Percentiles rank a stretch among this genome's conserved stretches.
phyloP scores from a whole-genome alignment of 352 stramenopile genomes.

The Globisporangium cystogenes region DNA sequence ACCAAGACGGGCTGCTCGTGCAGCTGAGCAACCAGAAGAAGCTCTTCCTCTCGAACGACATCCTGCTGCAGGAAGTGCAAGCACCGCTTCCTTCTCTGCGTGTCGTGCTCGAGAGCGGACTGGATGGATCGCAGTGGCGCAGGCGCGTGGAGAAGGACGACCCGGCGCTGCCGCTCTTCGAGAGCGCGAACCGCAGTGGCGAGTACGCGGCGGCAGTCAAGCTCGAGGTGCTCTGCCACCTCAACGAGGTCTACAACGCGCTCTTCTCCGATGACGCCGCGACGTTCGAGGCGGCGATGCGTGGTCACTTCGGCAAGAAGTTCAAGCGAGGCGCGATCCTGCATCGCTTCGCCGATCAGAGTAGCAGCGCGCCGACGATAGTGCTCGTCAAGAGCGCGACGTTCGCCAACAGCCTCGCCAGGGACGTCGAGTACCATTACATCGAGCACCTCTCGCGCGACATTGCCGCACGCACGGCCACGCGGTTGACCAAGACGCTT shows the following conservation, averaged over 20 bases:
- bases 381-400: slow-evolving; percentile 25
- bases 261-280: slow-evolving; percentile 32
- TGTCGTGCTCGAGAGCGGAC: slow-evolving; percentile 11
- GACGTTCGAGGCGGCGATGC: slow-evolving; percentile 42
- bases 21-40: slow-evolving; percentile 32
- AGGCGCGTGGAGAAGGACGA: slow-evolving; percentile 19
- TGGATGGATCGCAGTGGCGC: slow-evolving; percentile 14
- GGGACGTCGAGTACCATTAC: slow-evolving; percentile 17
- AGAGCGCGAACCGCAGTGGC: slow-evolving; percentile 7
- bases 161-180: slow-evolving; percentile 17
- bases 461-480: slow-evolving; percentile 20
- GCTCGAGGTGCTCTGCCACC: slow-evolving; percentile 43
- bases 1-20: slow-evolving; percentile 23
- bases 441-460: slow-evolving; percentile 8
- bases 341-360: slow-evolving; percentile 23
- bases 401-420: slow-evolving; percentile 23
- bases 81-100: slow-evolving; percentile 12
- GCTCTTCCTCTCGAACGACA: slow-evolving; percentile 27
- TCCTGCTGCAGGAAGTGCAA: slow-evolving; percentile 21
- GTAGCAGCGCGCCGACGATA: slow-evolving; percentile 18
- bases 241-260: slow-evolving; percentile 64
- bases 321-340: slow-evolving; percentile 42
- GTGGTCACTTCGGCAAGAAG: slow-evolving; percentile 36
- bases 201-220: slow-evolving; percentile 37
- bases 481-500: slow-evolving; percentile 60